phyloP scores from a whole-genome alignment of 2,329 filamentous ascomycete species.

The Tolypocladium tropicale region DNA sequence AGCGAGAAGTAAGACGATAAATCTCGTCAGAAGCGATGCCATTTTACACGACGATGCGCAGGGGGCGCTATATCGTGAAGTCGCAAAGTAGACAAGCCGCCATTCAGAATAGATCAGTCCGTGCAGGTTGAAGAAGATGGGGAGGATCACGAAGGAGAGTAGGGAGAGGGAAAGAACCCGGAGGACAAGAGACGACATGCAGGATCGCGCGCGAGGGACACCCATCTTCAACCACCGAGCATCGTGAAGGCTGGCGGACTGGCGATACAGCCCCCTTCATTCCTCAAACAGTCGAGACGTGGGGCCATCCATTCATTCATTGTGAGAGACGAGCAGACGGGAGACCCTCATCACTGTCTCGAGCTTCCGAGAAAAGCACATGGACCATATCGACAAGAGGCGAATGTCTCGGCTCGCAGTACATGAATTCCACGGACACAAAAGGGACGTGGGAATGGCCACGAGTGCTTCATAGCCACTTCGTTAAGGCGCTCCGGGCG shows the following conservation, averaged over 20 bases:
- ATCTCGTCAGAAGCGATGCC: constrained; percentile 16
- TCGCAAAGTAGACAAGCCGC: constrained; percentile 6
- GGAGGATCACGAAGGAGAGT: constrained; percentile 5
- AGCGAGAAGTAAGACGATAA: constrained; percentile 17
- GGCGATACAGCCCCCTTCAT: constrained; percentile 26
- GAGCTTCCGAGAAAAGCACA: too few relatives aligned
- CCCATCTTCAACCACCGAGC: constrained; percentile 11
- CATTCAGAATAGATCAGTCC: constrained; percentile 5
- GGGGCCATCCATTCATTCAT: constrained; percentile 9
- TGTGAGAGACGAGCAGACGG: constrained; percentile 9
- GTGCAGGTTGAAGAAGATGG: constrained; percentile 4
- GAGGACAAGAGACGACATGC: constrained; percentile 3
- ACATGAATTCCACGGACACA: constrained; percentile 1
- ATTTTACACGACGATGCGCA: constrained; percentile 15
- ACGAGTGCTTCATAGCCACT: too few relatives aligned
- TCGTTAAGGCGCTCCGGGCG: not conserved
- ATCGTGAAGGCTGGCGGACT: constrained; percentile 19
- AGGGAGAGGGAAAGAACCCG: constrained; percentile 4
- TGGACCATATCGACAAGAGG: constrained; percentile 19
- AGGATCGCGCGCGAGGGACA: constrained; percentile 5
- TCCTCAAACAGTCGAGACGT: constrained; percentile 17
- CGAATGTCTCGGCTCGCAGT: constrained; percentile 17
- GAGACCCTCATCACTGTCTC: too few relatives aligned
- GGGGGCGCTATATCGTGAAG: constrained; percentile 11
- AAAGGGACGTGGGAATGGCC: not conserved